phyloP scores from a whole-genome alignment of 495 filamentous ascomycete genomes.

The Bacidia rubella region DNA sequence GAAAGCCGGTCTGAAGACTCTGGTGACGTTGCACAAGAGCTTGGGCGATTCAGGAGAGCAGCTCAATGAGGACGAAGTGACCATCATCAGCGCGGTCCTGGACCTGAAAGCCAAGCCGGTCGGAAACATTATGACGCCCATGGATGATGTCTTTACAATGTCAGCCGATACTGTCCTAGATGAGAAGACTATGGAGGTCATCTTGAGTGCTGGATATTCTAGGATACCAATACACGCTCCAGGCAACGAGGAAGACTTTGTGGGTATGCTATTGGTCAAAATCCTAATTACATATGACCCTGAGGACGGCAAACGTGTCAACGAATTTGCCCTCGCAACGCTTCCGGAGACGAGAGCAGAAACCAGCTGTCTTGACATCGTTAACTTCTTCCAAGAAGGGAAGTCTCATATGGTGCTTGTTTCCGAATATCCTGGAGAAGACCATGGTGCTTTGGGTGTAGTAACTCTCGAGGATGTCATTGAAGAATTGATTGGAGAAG shows the following conservation, averaged over 20 bases:
- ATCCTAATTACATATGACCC: slow-evolving; percentile 98
- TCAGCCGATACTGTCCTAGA: slow-evolving; percentile 82
- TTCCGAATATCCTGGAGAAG: slow-evolving; percentile 75
- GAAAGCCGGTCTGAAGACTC: slow-evolving; percentile 79
- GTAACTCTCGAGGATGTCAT: slow-evolving; percentile 97
- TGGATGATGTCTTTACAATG: slow-evolving; percentile 94
- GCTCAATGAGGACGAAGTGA: slow-evolving; percentile 93
- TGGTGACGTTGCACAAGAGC: slow-evolving; percentile 87
- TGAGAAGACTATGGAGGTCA: slow-evolving; percentile 81
- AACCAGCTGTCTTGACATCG: slow-evolving; percentile 91
- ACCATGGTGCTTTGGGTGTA: slow-evolving; percentile 80
- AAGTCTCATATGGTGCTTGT: slow-evolving; percentile 98
- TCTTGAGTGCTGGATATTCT: slow-evolving; percentile 86
- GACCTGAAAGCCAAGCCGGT: slow-evolving; percentile 95
- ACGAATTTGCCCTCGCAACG: slow-evolving; percentile 84
- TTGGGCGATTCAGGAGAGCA: slow-evolving; percentile 76
- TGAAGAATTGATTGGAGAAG: slow-evolving; percentile 93
- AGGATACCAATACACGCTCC: slow-evolving; percentile 86
- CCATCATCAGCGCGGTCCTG: slow-evolving; percentile 91
- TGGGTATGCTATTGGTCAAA: slow-evolving; percentile 96
- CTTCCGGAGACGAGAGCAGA: slow-evolving; percentile 88
- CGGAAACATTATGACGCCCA: slow-evolving; percentile 92
- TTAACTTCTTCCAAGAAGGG: slow-evolving; percentile 98
- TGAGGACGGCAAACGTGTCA: slow-evolving; percentile 71
- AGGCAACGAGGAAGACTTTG: slow-evolving; percentile 71